These are phyloP conservation scores for Arxiozyma telluris DNA, from an alignment of 1,139 yeast species.

Conservation along the genomic window DNA sequence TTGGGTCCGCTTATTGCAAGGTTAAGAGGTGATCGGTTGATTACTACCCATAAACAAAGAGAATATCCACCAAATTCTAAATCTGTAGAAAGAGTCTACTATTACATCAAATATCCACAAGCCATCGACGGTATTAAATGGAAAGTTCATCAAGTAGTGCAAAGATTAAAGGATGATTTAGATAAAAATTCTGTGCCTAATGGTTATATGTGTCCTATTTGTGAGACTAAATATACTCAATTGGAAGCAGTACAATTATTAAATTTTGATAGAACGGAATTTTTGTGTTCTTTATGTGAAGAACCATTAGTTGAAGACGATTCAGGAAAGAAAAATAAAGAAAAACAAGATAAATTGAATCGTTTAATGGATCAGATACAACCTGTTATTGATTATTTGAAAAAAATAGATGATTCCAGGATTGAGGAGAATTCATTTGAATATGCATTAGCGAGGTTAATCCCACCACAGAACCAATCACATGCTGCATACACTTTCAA, in stretches of 20 bases:
- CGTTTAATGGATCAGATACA: slow-evolving; percentile 81
- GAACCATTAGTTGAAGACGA: slow-evolving; percentile 76
- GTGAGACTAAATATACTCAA: slow-evolving; percentile 73
- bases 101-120: slow-evolving; percentile 80
- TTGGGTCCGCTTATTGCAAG: slow-evolving; percentile 73
- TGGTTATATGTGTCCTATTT: slow-evolving; percentile 84
- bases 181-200: slow-evolving; percentile 81
- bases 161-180: slow-evolving; percentile 69
- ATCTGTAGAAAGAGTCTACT: slow-evolving; percentile 67
- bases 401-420: slow-evolving; percentile 74
- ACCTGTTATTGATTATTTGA: slow-evolving; percentile 75
- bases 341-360: slow-evolving; percentile 76
- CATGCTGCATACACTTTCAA: slow-evolving; percentile 53
- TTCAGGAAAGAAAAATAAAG: slow-evolving; percentile 70
- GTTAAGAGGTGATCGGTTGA: slow-evolving; percentile 72
- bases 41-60: slow-evolving; percentile 62
- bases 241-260: slow-evolving; percentile 78
- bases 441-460: slow-evolving; percentile 61
- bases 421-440: slow-evolving; percentile 88
- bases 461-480: slow-evolving; percentile 74
- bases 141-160: slow-evolving; percentile 87
- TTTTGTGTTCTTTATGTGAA: slow-evolving; percentile 79
- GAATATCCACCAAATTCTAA: slow-evolving; percentile 73
- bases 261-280: slow-evolving; percentile 71
- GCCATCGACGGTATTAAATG: slow-evolving; percentile 94